Base-by-base conservation (phyloP, 345 rosid species). In the Clarkia xantiana region DNA sequence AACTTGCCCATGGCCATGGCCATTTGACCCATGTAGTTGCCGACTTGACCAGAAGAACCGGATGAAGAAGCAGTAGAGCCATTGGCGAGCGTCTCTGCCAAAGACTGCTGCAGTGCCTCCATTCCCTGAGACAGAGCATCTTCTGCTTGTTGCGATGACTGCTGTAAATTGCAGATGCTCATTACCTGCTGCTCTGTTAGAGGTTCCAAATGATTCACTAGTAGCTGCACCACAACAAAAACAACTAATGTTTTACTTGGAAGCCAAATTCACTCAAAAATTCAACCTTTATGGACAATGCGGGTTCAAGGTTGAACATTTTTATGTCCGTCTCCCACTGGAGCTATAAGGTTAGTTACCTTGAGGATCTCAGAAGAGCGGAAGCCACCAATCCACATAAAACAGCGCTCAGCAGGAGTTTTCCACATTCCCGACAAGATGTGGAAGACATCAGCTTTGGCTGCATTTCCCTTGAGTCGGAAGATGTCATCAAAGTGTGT, bases 381-480 rank as follows among this genome's bases (percentile, higher is more conserved):
- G 65, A 86, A 89, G 47, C 97, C 97, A 47, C 97, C 97, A 56
- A 89, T 76, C 97, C 97, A 89, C 79, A 89, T 63, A 65, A 89
- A 89, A 77, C 95, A 89, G 59, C 95, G 74, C 75, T 89, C 97
- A 48, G 94, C 97, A 23, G 97, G 97, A 59, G 97, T 89, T 70
- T 80, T 86, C 97, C 97, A 89, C 97, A 89, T 86, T 59, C 97
- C 97, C 16, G 97, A 89, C 70, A 89, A 66, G 54, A 89, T 78
- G 68, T 89, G 97, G 81, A 89, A 89, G 61, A 86, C 94, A 71
- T 89, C 97, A 54, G 87, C 90, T 60, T 89, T 89, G 52, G 97
- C 90, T 39, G 97, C 97, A 53, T 64, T 60, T 53, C 90, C 85
- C 71, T 89, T 89, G 54, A 86, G 70, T 71, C 86, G 73, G 76